Evolutionary conservation across 192 early-diverging fungal genomes (phyloP).

Genomic region (Spizellomyces punctatus): DNA sequence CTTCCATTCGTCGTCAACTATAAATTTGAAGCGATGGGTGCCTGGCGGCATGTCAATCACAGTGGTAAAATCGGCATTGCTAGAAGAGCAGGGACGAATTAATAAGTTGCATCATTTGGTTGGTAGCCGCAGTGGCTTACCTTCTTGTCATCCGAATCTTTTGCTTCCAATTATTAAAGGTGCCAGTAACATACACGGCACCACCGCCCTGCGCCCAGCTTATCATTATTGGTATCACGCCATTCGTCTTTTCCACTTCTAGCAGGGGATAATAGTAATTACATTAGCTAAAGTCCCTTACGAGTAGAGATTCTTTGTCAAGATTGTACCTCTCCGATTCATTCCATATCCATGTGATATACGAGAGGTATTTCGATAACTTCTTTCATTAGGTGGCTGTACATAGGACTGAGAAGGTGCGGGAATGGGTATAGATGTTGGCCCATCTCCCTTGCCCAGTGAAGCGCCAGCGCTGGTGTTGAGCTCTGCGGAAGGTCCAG

Average conservation of each 20-base stretch:
- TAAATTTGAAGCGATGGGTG: constrained; percentile 95
- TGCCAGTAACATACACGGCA: constrained; percentile 90
- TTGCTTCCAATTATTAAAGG: constrained; percentile 96
- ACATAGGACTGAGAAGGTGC: not conserved
- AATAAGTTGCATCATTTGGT: not conserved
- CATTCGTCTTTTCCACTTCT: constrained; percentile 12
- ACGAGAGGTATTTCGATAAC: constrained; percentile 34
- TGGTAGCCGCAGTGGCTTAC: constrained; percentile 10
- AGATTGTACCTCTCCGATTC: constrained; percentile 12
- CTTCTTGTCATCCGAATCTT: constrained; percentile 75
- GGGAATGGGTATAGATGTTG: not conserved
- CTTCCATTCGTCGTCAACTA: constrained; percentile 98
- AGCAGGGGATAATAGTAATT: not conserved
- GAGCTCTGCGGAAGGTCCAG: not conserved
- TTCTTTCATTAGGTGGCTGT: constrained; percentile 17
- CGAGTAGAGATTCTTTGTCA: not conserved
- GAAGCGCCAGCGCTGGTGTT: not conserved
- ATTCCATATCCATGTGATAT: constrained; percentile 39
- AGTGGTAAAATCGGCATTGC: constrained; percentile 75
- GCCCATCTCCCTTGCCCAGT: not conserved
- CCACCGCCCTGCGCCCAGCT: constrained; percentile 83
- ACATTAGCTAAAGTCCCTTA: not conserved
- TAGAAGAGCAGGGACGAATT: constrained; percentile 27
- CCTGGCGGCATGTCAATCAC: constrained; percentile 90
- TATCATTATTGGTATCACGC: constrained; percentile 82